These are phyloP conservation scores for Botrytis fabae DNA, from an alignment of 2,329 filamentous ascomycete species.

Conservation along the genomic window DNA sequence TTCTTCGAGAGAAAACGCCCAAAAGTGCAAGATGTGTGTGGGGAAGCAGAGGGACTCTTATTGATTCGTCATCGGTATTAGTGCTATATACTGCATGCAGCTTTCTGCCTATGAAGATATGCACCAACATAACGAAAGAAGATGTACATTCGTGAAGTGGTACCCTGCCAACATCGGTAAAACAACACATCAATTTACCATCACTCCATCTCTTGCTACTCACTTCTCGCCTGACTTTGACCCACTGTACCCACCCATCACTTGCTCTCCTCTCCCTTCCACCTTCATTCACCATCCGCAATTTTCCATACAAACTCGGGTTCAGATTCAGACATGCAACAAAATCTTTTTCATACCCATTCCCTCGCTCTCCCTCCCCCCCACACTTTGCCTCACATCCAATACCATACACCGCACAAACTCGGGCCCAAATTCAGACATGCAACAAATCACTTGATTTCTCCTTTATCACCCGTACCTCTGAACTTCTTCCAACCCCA, in stretches of 20 bases:
- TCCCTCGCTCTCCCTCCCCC: background rate
- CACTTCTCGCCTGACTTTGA: background rate
- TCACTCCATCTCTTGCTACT: background rate
- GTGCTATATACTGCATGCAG: background rate
- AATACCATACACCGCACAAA: background rate
- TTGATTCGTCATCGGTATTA: background rate
- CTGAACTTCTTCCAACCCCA: background rate
- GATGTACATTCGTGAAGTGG: background rate
- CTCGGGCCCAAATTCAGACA: constrained; percentile 3
- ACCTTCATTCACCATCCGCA: background rate
- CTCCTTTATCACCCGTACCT: background rate
- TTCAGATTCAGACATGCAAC: background rate
- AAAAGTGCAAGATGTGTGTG: too few species aligned
- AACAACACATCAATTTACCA: background rate
- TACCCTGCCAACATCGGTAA: background rate
- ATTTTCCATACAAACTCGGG: background rate
- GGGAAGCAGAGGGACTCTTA: background rate
- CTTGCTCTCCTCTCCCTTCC: background rate
- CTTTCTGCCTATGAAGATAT: background rate
- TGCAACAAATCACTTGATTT: background rate
- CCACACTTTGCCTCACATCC: background rate
- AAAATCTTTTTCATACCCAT: background rate
- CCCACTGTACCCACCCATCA: background rate
- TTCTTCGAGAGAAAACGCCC: background rate
- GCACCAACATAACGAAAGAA: background rate